These are phyloP conservation scores for Colletotrichum horii DNA, from an alignment of 2,329 filamentous ascomycete genomes.

Conservation along the genomic window DNA sequence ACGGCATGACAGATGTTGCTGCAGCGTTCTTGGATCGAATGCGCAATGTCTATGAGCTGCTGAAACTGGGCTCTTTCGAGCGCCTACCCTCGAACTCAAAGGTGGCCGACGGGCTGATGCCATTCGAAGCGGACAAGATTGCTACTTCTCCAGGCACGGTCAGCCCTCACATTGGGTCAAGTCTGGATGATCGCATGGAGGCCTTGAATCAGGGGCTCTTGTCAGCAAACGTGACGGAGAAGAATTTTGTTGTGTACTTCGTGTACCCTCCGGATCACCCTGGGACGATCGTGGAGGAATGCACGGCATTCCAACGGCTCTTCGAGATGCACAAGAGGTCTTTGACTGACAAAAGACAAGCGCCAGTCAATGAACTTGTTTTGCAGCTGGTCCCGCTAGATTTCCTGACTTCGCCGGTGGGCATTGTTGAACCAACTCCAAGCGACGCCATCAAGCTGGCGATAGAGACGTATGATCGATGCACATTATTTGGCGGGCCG, in stretches of 20 bases:
- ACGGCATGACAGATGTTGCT: conserved; percentile 66
- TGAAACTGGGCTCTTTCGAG: conserved; percentile 73
- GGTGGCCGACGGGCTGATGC: conserved; percentile 53
- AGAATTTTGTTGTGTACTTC: conserved; percentile 78
- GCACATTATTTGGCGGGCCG: conserved; percentile 60
- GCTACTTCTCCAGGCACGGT: conserved; percentile 13
- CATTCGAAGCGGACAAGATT: conserved; percentile 53
- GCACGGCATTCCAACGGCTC: conserved; percentile 74
- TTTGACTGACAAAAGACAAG: conserved; percentile 47
- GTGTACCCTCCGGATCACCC: conserved; percentile 71
- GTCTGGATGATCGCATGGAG: conserved; percentile 53
- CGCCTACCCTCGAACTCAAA: conserved; percentile 47
- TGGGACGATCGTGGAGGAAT: conserved; percentile 71
- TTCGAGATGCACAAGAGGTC: conserved; percentile 67
- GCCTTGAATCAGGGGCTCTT: conserved; percentile 52
- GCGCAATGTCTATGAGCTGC: conserved; percentile 73
- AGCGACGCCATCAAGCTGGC: conserved; percentile 67
- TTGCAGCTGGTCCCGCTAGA: conserved; percentile 77
- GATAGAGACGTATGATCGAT: conserved; percentile 80
- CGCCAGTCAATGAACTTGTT: conserved; percentile 68
- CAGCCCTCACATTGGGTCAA: conserved; percentile 27
- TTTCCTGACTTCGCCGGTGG: conserved; percentile 67
- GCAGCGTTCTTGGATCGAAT: conserved; percentile 71
- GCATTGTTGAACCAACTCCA: conserved; percentile 66
- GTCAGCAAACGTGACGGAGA: conserved; percentile 45